Base-by-base conservation (phyloP, 176 grass and related monocot species). In the Echinochloa phyllopogon region DNA sequence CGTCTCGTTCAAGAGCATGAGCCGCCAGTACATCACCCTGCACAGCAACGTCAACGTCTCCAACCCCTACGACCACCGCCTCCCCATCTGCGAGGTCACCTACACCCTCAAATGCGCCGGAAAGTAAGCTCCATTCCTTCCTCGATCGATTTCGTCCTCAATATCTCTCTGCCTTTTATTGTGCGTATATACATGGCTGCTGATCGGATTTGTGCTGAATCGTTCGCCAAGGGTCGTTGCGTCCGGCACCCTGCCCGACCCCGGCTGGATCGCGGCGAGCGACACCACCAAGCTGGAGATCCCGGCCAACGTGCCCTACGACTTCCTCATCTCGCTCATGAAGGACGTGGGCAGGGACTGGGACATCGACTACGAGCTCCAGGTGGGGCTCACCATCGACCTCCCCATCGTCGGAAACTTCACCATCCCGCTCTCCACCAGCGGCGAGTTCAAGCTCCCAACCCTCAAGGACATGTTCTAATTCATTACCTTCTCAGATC, bases 401-500 rank as follows among this genome's bases (percentile, higher is more conserved):
- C 87, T 95, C 10, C 92, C 92, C 12, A 39, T 95, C 45, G 5
- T 93, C 55, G 95, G 95, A 0, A 91, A 93, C 82, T 69, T 98
- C 89, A 98, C 95, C 78, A 93, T 98, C 81, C 95, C 95, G 4
- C 91, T 98, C 15, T 57, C 78, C 1, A 84, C 79, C 74, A 50
- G 41, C 48, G 95, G 95, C 12, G 95, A 98, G 95, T 82, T 98
- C 50, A 95, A 95, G 86, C 90, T 98, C 6, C 95, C 95, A 10
- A 98, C 92, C 0, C 15, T 95, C 86, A 71, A 75, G 74, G 91
- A 94, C 81, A 45, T 97, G 80, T 93, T 97, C 80, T 83, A 25
- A 12, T 2, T 20, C 20, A 23, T 6, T 5, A 56, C 18, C 20
- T 60, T 44, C 42, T 9, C 6, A 44, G 42, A 44, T 44, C 48